These are phyloP conservation scores for Hortiboletus campestris DNA, from an alignment of 768 basidiomycete genomes.

Conservation along the genomic window DNA sequence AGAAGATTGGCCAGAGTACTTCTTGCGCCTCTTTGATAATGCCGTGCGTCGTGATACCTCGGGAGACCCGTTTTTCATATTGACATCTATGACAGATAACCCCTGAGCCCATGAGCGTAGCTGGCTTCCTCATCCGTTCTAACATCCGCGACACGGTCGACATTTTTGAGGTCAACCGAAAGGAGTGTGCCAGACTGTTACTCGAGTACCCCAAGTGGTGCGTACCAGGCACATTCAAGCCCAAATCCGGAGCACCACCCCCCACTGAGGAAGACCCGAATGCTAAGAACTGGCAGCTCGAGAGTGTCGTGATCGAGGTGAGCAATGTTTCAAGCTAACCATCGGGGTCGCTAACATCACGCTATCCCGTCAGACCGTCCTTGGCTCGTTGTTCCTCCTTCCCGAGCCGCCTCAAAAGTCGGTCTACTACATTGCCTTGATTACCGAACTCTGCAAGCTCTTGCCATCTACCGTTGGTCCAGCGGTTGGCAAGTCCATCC, in stretches of 20 bases:
- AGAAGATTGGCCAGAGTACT: slow-evolving; percentile 80
- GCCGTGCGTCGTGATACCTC: slow-evolving; percentile 35
- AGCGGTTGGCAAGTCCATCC: slow-evolving; percentile 92
- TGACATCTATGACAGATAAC: slow-evolving; percentile 52
- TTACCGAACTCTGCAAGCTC: slow-evolving; percentile 94
- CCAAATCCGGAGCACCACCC: slow-evolving; percentile 59
- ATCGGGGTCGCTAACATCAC: background rate
- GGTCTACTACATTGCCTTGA: slow-evolving; percentile 83
- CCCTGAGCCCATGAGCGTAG: slow-evolving; percentile 67
- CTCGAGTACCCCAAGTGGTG: slow-evolving; percentile 87
- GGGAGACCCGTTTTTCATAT: background rate
- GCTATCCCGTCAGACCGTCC: slow-evolving; percentile 50
- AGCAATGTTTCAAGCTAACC: slow-evolving; percentile 6
- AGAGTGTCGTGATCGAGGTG: slow-evolving; percentile 87
- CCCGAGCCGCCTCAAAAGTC: slow-evolving; percentile 76
- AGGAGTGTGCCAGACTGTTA: slow-evolving; percentile 86
- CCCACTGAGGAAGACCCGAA: slow-evolving; percentile 45
- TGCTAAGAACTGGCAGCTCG: slow-evolving; percentile 81
- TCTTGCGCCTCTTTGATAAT: slow-evolving; percentile 63
- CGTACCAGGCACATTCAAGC: slow-evolving; percentile 79
- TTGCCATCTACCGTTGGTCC: slow-evolving; percentile 91
- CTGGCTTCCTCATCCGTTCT: slow-evolving; percentile 78
- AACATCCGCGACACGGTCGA: slow-evolving; percentile 75
- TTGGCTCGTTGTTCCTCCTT: slow-evolving; percentile 71
- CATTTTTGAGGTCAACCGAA: slow-evolving; percentile 94